phyloP scores from a whole-genome alignment of 345 rosid genomes.

The Eucalyptus shirleyi region DNA sequence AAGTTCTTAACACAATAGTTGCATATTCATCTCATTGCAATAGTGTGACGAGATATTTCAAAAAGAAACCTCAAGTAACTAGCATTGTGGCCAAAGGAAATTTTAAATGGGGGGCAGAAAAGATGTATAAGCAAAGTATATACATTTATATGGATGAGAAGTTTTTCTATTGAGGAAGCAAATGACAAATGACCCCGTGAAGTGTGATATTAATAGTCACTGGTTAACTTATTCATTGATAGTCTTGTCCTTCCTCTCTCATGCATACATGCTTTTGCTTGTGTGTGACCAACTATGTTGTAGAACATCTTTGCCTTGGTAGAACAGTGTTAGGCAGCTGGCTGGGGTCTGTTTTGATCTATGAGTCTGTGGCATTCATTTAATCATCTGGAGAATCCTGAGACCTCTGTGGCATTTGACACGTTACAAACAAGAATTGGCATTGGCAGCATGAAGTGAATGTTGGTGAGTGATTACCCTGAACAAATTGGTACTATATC shows the following conservation, averaged over 20 bases:
- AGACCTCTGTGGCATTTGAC: neutral
- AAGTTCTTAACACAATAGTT: neutral
- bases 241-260: neutral
- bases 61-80: neutral
- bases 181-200: neutral
- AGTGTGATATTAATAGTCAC: neutral
- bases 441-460: neutral
- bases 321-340: neutral
- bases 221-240: neutral
- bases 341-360: neutral
- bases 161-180: neutral
- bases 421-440: neutral
- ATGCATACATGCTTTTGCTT: neutral
- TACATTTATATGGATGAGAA: neutral
- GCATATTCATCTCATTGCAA: neutral
- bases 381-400: neutral
- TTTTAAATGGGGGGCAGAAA: neutral
- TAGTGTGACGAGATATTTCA: neutral
- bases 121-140: neutral
- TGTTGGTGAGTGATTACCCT: neutral
- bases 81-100: neutral
- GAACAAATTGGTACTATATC: too few relatives aligned
- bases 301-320: neutral
- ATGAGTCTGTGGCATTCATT: neutral
- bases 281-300: neutral